Evolutionary conservation across 108 stramenopile genomes (phyloP).

Genomic region (Cyclotella sp.): DNA sequence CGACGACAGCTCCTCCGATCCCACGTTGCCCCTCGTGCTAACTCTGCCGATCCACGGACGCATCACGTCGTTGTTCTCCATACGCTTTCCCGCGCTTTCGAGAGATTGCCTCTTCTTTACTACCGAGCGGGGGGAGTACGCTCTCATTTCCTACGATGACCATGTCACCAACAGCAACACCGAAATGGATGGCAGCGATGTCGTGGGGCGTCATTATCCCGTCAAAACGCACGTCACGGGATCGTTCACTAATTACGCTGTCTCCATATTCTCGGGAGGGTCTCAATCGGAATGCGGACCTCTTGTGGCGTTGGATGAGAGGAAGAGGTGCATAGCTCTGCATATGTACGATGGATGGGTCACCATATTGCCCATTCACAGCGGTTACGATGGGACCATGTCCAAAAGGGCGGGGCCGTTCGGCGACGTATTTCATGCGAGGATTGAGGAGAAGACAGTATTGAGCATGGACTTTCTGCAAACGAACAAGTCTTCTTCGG

Average conservation of each 20-base stretch:
- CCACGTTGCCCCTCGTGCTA: conserved; percentile 67
- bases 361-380: conserved; percentile 70
- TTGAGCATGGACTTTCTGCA: conserved; percentile 67
- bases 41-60: conserved; percentile 78
- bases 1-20: conserved; percentile 15
- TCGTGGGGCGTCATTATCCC: conserved; percentile 41
- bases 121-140: conserved; percentile 79
- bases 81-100: conserved; percentile 41
- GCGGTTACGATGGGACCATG: conserved; percentile 23
- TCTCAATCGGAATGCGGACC: conserved; percentile 64
- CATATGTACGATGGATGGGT: conserved; percentile 80
- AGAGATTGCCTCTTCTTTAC: conserved; percentile 68
- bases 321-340: conserved; percentile 71
- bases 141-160: conserved; percentile 67
- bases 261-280: conserved; percentile 48
- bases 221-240: conserved; percentile 65
- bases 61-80: conserved; percentile 56
- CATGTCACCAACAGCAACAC: neutral
- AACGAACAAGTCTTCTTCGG: conserved; percentile 2
- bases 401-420: conserved; percentile 27
- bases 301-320: conserved; percentile 59
- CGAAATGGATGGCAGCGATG: conserved; percentile 3
- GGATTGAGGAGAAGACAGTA: conserved; percentile 78
- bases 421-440: conserved; percentile 71
- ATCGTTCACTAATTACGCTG: conserved; percentile 48